Percentiles rank a stretch among this genome's conserved stretches.
These are phyloP conservation scores for Tetrahymena thermophila DNA, from an alignment of 73 alveolate genomes.

Conservation along the genomic window DNA sequence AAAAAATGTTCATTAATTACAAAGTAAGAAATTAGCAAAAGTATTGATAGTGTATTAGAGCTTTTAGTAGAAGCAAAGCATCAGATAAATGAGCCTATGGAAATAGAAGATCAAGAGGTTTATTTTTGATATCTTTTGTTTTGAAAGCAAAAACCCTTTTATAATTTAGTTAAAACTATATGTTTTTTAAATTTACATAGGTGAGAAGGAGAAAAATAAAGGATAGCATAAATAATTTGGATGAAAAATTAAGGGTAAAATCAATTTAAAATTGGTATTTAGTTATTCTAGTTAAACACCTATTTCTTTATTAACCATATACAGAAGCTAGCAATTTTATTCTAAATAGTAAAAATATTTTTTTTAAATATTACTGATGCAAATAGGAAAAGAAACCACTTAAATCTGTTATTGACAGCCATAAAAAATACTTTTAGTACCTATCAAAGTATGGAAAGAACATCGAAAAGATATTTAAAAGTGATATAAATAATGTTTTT, in stretches of 20 bases:
- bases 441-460: slow-evolving; percentile 36
- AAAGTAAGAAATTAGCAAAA: neutral
- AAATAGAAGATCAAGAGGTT: neutral
- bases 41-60: neutral
- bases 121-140: neutral
- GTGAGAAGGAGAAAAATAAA: neutral
- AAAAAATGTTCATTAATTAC: neutral
- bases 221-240: neutral
- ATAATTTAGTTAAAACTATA: neutral
- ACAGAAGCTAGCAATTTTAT: neutral
- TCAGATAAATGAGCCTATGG: neutral
- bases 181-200: neutral
- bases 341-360: neutral
- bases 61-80: neutral
- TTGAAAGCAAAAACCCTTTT: neutral
- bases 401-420: slow-evolving; percentile 1
- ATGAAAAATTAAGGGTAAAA: neutral
- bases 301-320: neutral
- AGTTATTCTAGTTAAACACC: neutral
- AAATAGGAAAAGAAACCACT: slow-evolving; percentile 26
- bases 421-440: slow-evolving; percentile 27
- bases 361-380: neutral
- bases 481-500: slow-evolving; percentile 15
- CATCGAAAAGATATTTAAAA: slow-evolving; percentile 27
- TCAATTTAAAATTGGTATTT: neutral